Conservation (phyloP, 345 rosid species). For the Mallotus nudiflorus region DNA sequence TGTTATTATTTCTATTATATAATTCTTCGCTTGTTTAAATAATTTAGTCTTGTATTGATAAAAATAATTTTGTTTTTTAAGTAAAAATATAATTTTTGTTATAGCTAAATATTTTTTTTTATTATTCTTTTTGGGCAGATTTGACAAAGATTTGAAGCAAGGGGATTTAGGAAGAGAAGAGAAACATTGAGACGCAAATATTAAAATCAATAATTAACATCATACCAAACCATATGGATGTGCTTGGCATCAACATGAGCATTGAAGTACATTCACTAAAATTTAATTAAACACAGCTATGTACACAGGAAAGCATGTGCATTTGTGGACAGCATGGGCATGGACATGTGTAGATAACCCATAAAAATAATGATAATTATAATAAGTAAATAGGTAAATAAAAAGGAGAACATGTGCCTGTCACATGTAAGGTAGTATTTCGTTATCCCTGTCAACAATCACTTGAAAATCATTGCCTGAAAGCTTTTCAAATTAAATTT, state of each 20-base stretch:
- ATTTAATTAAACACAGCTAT: not conserved
- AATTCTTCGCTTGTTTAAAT: no score
- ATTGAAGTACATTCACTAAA: constrained; percentile 1
- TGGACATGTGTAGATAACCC: not conserved
- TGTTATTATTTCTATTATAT: no score
- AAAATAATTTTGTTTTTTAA: no score
- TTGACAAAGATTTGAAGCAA: no score
- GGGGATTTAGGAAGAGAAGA: no score
- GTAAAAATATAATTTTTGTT: no score
- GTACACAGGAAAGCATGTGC: not conserved
- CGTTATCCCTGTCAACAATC: constrained; percentile 1
- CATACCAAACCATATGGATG: not conserved
- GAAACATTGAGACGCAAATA: no score
- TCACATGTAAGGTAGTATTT: constrained; percentile 1
- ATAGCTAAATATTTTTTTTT: no score
- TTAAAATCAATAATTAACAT: no score
- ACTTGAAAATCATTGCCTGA: not conserved
- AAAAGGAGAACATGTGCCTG: not conserved
- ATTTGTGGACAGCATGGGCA: not conserved
- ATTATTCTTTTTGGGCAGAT: no score
- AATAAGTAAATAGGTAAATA: not conserved
- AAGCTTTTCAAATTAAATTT: not conserved
- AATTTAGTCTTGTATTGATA: no score
- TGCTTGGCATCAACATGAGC: not conserved
- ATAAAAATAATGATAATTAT: not conserved